These are phyloP conservation scores for Alternaria ventricosa DNA, from an alignment of 2,329 filamentous ascomycete species.

Conservation along the genomic window DNA sequence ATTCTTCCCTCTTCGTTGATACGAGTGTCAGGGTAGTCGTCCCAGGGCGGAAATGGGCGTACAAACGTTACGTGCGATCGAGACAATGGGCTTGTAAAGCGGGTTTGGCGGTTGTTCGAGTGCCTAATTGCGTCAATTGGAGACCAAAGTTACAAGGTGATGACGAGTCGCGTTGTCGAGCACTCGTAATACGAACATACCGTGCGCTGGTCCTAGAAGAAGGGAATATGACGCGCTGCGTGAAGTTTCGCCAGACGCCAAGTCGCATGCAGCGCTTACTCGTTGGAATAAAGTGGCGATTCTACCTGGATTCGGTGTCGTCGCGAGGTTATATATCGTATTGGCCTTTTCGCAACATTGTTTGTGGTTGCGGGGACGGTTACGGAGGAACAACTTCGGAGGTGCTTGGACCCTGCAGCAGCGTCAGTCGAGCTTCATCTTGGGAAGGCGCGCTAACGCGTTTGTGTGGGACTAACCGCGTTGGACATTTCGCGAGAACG, in stretches of 20 bases:
- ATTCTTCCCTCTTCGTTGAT: constrained; percentile 16
- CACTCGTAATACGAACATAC: constrained; percentile 10
- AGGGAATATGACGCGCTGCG: constrained; percentile 1
- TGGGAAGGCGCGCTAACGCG: not conserved
- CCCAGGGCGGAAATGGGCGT: constrained; percentile 2
- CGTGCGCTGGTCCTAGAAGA: constrained; percentile 2
- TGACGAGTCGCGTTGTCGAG: not conserved
- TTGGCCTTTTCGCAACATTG: not conserved
- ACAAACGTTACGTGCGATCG: not conserved
- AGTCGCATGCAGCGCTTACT: constrained; percentile 18
- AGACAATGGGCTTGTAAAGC: not conserved
- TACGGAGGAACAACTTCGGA: constrained; percentile 10
- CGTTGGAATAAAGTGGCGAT: not conserved
- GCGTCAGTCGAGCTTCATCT: not conserved
- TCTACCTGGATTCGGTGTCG: too few species aligned
- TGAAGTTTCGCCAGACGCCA: constrained; percentile 2
- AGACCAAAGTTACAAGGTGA: not conserved
- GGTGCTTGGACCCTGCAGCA: constrained; percentile 18
- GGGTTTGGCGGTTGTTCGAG: not conserved
- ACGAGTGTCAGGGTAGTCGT: constrained; percentile 2
- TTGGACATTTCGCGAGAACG: not conserved
- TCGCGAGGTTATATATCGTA: not conserved
- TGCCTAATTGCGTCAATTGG: not conserved
- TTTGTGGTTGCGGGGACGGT: constrained; percentile 1
- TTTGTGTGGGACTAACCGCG: not conserved